Evolutionary conservation across 805 yeast species (phyloP).

Genomic region (Grigorovia humatica): DNA sequence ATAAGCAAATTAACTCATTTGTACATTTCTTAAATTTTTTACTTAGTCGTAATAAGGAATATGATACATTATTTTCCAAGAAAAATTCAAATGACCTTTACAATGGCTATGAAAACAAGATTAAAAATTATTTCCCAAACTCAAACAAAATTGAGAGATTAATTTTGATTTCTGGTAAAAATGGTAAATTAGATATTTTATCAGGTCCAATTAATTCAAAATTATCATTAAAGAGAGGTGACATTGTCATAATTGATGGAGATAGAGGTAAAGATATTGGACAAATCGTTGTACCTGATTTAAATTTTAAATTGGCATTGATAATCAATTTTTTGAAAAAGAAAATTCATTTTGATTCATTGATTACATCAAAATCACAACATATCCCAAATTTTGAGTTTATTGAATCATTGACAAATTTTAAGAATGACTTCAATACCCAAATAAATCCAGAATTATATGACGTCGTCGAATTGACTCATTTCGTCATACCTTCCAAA

Average conservation of each 20-base stretch:
- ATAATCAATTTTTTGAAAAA: constrained; percentile 67
- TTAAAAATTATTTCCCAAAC: constrained; percentile 5
- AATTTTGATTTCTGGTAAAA: constrained; percentile 43
- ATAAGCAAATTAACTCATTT: constrained; percentile 10
- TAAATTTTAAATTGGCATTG: constrained; percentile 54
- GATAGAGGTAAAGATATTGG: constrained; percentile 77
- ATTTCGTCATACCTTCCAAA: constrained; percentile 62
- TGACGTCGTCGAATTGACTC: constrained; percentile 37
- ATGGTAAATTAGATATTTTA: constrained; percentile 59
- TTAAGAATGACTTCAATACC: constrained; percentile 14
- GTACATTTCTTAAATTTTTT: constrained; percentile 29
- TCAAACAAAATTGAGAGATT: constrained; percentile 23
- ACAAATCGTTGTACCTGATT: constrained; percentile 55
- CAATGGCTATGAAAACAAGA: constrained; percentile 5
- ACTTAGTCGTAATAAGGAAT: constrained; percentile 35
- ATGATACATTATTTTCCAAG: background rate
- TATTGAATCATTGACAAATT: constrained; percentile 18
- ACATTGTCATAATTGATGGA: constrained; percentile 71
- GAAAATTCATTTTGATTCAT: constrained; percentile 43
- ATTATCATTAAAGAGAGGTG: constrained; percentile 45
- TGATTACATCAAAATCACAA: constrained; percentile 24
- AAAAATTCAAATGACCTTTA: constrained; percentile 4
- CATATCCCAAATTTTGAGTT: constrained; percentile 23
- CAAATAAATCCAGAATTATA: constrained; percentile 23
- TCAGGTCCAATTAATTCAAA: constrained; percentile 59